Conservation (phyloP, 768 basidiomycete genomes). For the Polyporus arcularius region DNA sequence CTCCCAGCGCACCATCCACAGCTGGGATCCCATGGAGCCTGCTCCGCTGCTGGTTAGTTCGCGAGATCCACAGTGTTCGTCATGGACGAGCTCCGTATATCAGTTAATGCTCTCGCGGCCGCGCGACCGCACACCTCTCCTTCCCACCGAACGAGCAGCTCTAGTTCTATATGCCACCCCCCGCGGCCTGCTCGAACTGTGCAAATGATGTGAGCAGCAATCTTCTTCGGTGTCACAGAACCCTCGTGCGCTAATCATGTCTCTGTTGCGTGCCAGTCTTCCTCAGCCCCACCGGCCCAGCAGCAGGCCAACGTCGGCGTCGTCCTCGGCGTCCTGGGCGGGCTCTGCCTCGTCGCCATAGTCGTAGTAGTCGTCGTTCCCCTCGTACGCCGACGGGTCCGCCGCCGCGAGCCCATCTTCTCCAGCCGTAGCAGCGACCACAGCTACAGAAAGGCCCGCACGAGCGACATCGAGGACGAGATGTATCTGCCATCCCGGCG, state of each 20-base stretch:
- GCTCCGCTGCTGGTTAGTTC: neutral
- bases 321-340: slow-evolving; percentile 11
- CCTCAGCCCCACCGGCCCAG: neutral
- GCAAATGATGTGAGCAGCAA: slow-evolving; percentile 1
- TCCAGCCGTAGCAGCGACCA: neutral
- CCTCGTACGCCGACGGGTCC: neutral
- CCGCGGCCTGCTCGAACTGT: slow-evolving; percentile 8
- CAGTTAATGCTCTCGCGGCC: neutral
- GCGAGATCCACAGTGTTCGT: neutral
- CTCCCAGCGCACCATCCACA: too few relatives aligned
- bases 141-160: neutral
- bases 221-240: slow-evolving; percentile 1
- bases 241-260: slow-evolving; percentile 11
- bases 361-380: slow-evolving; percentile 9
- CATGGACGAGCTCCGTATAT: neutral
- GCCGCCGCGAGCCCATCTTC: neutral
- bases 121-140: neutral
- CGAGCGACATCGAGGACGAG: neutral
- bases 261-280: neutral
- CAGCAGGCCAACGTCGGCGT: slow-evolving; percentile 4
- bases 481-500: slow-evolving; percentile 22
- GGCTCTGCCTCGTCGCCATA: slow-evolving; percentile 5
- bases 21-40: too few relatives aligned
- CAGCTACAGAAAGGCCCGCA: neutral
- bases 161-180: neutral